These are phyloP conservation scores for Tardiomyces digboiensis DNA, from an alignment of 1,139 yeast species.

Conservation along the genomic window DNA sequence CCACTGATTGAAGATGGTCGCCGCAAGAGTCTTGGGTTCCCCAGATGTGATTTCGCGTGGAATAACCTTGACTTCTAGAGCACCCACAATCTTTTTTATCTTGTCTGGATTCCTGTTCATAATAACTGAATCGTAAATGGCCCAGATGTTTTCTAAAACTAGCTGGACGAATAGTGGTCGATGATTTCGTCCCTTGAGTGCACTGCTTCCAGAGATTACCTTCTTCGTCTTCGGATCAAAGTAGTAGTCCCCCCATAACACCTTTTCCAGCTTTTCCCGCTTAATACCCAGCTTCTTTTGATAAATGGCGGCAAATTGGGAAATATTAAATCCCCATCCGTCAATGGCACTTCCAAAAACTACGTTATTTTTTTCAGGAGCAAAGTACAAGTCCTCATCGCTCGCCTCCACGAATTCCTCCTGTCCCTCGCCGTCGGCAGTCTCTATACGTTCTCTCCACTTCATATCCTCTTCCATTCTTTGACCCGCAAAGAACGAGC, in stretches of 20 bases:
- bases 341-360: conserved; percentile 92
- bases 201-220: conserved; percentile 44
- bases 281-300: conserved; percentile 82
- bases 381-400: conserved; percentile 79
- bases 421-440: conserved; percentile 27
- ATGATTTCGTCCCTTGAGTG: conserved; percentile 37
- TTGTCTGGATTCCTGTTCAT: conserved; percentile 60
- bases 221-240: conserved; percentile 86
- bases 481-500: conserved; percentile 89
- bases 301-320: conserved; percentile 82
- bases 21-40: conserved; percentile 56
- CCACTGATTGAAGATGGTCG: conserved; percentile 86
- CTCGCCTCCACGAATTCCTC: conserved; percentile 64
- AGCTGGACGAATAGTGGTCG: conserved; percentile 85
- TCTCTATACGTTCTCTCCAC: conserved; percentile 61
- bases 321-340: conserved; percentile 95
- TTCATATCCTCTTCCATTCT: conserved; percentile 82
- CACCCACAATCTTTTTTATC: conserved; percentile 62
- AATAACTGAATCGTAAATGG: conserved; percentile 66
- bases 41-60: conserved; percentile 78
- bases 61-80: conserved; percentile 56
- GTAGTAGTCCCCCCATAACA: conserved; percentile 94
- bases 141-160: conserved; percentile 88
- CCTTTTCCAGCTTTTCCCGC: conserved; percentile 66
- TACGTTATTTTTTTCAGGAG: conserved; percentile 87